Base-by-base conservation (phyloP, 345 rosid genomes). In the Bruguiera gymnorhiza region DNA sequence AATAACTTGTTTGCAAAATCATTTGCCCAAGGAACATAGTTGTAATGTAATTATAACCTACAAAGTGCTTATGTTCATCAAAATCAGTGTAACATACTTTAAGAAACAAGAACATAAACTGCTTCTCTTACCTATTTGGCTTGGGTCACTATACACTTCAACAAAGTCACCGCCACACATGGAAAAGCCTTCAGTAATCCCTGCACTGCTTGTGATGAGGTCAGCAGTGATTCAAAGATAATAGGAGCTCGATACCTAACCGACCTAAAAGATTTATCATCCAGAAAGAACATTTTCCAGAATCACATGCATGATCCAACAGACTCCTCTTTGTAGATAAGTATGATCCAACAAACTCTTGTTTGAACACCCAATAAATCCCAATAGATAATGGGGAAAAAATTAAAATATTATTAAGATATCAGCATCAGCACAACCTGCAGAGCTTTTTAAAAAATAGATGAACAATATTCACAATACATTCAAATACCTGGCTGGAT, bases 141-240 rank as follows among this genome's bases (percentile, higher is more conserved):
- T 76, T 48, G 94, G 64, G 68, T 95, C 99, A 66, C 71, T 79
- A 77, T 95, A 95, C 30, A 95, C 99, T 79, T 95, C 99, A 80
- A 90, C 85, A 83, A 95, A 92, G 82, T 95, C 99, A 34, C 98
- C 99, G 58, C 97, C 99, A 54, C 99, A 95, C 97, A 95, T 95
- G 43, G 99, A 92, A 80, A 95, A 95, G 55, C 98, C 99, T 80
- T 92, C 89, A 27, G 99, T 92, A 66, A 95, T 95, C 77, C 98
- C 99, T 69, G 89, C 98, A 87, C 99, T 95, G 92, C 82, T 77
- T 67, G 58, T 16, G 70, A 66, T 46, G 50, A 39, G 46, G 46
- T 39, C 46, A 39, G 46, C 61, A 66, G 66, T 30, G 65, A 68
- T 70, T 24, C 21, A 50, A 19, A 29, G 54, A 50, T 60, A 11